Conservation (phyloP, 495 filamentous ascomycete genomes). For the Aspergillus sclerotiicarbonarius region DNA sequence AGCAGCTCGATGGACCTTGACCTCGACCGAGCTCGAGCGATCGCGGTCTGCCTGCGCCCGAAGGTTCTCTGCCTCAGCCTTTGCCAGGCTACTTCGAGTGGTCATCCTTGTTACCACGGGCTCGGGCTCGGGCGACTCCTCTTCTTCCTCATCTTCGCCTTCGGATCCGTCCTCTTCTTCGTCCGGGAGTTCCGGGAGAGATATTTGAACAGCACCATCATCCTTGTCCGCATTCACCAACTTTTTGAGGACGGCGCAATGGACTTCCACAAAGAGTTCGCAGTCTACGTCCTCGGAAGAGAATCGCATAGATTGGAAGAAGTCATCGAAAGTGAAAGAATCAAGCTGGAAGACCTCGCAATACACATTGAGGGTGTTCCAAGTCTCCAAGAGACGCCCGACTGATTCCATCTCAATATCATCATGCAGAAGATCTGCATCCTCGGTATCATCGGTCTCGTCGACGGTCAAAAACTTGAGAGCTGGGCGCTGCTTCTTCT, state of each 20-base stretch:
- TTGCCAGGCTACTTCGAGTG: conserved; percentile 80
- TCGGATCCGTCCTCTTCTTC: conserved; percentile 62
- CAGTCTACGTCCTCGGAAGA: conserved; percentile 75
- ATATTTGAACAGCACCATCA: conserved; percentile 70
- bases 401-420: conserved; percentile 77
- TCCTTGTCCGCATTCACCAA: conserved; percentile 73
- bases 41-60: conserved; percentile 46
- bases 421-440: conserved; percentile 44
- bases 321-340: conserved; percentile 98
- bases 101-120: conserved; percentile 65
- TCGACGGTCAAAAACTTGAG: conserved; percentile 75
- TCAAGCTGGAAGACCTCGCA: conserved; percentile 90
- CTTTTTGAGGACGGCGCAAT: conserved; percentile 87
- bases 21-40: conserved; percentile 30
- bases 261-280: conserved; percentile 84
- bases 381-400: conserved; percentile 78
- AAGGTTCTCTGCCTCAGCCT: conserved; percentile 67
- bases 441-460: conserved; percentile 38
- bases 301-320: conserved; percentile 81
- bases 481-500: conserved; percentile 61
- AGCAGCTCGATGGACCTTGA: conserved; percentile 66
- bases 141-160: conserved; percentile 55
- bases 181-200: conserved; percentile 71
- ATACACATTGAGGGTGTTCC: conserved; percentile 96
- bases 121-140: conserved; percentile 55